phyloP scores from a whole-genome alignment of 208 protist genomes.

The Acanthamoeba lenticulata region DNA sequence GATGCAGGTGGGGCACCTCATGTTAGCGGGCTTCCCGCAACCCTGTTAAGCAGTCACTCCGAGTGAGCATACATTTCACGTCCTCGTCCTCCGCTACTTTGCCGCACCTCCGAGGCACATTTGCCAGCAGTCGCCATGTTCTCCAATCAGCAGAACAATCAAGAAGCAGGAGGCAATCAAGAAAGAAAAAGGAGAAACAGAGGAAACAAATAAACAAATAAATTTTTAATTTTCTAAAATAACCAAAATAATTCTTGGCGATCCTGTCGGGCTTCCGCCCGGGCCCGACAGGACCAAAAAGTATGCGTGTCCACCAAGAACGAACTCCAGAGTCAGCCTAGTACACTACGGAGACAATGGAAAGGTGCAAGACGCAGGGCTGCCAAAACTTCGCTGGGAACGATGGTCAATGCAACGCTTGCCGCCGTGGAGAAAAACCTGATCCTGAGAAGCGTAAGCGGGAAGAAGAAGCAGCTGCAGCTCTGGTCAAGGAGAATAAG shows the following conservation, averaged over 20 bases:
- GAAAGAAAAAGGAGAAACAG: neutral
- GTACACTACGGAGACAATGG: neutral
- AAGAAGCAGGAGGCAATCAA: neutral
- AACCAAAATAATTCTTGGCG: no score
- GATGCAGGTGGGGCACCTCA: slow-evolving; percentile 79
- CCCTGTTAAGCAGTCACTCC: neutral
- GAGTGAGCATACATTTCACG: no score
- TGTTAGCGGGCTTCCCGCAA: slow-evolving; percentile 71
- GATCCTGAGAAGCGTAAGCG: neutral
- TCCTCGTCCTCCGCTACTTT: no score
- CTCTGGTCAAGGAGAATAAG: no score
- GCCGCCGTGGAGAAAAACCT: neutral
- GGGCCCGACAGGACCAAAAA: no score
- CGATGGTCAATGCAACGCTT: neutral
- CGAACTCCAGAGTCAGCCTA: no score
- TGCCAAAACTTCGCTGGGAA: neutral
- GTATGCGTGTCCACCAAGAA: no score
- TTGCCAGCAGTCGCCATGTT: slow-evolving; percentile 28
- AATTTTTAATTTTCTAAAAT: no score
- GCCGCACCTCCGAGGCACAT: neutral
- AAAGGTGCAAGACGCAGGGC: neutral
- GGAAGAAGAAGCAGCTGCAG: neutral
- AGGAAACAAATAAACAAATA: neutral
- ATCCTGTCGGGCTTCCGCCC: no score
- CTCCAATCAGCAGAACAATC: neutral